Evolutionary conservation across 1,284 basidiomycete species (phyloP).

Genomic region (Leccinum fallax): DNA sequence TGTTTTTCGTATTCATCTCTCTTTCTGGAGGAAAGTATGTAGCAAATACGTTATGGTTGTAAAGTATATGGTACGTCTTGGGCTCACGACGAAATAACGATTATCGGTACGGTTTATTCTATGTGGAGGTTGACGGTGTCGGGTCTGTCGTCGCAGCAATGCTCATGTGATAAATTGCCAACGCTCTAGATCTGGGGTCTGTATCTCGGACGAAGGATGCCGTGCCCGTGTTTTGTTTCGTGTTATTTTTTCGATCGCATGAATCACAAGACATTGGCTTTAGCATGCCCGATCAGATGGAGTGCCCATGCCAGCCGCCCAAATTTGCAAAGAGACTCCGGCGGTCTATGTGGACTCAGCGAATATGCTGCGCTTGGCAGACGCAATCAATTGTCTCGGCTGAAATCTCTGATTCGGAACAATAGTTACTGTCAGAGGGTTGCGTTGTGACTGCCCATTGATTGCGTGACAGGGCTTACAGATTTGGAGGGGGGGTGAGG

Average conservation of each 20-base stretch:
- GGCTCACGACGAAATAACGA: not conserved
- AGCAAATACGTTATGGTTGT: constrained; percentile 40
- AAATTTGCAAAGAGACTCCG: constrained; percentile 8
- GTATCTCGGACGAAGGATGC: not conserved
- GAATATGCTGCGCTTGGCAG: constrained; percentile 8
- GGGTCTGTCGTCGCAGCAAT: not conserved
- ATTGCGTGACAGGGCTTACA: constrained; percentile 15
- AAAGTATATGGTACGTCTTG: constrained; percentile 26
- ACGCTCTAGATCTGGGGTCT: not conserved
- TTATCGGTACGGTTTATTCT: not conserved
- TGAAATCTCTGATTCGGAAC: constrained; percentile 12
- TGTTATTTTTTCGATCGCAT: not conserved
- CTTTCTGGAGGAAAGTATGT: constrained; percentile 26
- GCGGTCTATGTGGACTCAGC: constrained; percentile 18
- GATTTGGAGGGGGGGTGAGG: constrained; percentile 6
- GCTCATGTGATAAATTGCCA: not conserved
- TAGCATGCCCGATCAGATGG: constrained; percentile 18
- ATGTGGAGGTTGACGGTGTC: not conserved
- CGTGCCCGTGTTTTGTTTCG: not conserved
- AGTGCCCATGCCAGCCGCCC: constrained; percentile 1
- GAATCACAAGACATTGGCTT: not conserved
- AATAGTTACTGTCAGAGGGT: not conserved
- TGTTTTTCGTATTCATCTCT: constrained; percentile 22
- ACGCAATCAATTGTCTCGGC: constrained; percentile 21
- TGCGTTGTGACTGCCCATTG: not conserved